Base-by-base conservation (phyloP, 805 yeast genomes). In the Lachancea fermentati region DNA sequence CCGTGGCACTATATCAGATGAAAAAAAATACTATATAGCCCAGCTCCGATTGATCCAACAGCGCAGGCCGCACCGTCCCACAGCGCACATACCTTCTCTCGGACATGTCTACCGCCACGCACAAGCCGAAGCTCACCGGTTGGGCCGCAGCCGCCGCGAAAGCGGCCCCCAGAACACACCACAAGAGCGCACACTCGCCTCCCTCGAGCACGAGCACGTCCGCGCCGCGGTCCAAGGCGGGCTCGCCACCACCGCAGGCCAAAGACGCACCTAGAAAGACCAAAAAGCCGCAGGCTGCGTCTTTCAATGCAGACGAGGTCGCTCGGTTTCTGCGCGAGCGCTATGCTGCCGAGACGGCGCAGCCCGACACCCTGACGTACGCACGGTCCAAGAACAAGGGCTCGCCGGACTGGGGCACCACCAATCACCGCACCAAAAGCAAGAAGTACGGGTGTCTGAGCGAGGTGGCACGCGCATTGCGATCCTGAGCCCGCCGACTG, bases 111-210 rank as follows among this genome's bases (percentile, higher is more conserved):
- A 31, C 45, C 4, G 38, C 42, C 22, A 29, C 39, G n/a, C 36
- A 31, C 13, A 45, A 48, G 30, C 53, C 59, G 24, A 55, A 51
- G 42, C 44, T 56, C 33, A 52, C 60, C 9, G 60, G 60, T 2
- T 58, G 63, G 63, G 63, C 60, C 1, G 62, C 57, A 36, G 62
- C 62, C 22, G 62, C 62, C 12, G 55, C 61, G 13, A 50, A 47
- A 37, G 46, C 59, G 11, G 36, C 49, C 35, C 59, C 58, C 28
- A 49, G 45, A 38, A 40, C 45, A 14, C 47, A 33, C 15, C 36
- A 41, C 22, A 41, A 36, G 11, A 39, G 26, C n/a, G n/a, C 30
- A 3, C 16, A 29, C 13, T 31, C 31, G 15, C 31, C 41, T 25
- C 5, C 17, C 11, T 22, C 26, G 11, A 22, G 26, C 11, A 11